These are phyloP conservation scores for Debaryomyces nepalensis DNA, from an alignment of 1,139 yeast genomes.

Conservation along the genomic window DNA sequence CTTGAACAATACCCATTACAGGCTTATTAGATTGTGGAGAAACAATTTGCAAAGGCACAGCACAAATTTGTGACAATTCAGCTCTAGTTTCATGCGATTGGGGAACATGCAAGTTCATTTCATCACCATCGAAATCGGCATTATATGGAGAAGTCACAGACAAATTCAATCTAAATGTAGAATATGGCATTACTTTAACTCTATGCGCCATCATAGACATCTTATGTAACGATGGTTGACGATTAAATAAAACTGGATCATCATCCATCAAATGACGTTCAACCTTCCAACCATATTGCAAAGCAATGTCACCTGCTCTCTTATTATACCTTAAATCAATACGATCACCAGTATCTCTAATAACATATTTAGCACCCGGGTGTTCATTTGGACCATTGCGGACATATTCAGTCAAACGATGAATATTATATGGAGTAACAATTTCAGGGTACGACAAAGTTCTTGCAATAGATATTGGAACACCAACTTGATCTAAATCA, in stretches of 20 bases:
- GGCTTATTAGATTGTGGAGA: constrained; percentile 99
- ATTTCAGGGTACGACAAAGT: constrained; percentile 96
- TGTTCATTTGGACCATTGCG: constrained; percentile 99
- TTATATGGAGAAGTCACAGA: constrained; percentile 98
- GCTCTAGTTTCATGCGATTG: constrained; percentile 98
- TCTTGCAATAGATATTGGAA: constrained; percentile 94
- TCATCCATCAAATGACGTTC: constrained; percentile 97
- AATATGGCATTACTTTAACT: constrained; percentile 98
- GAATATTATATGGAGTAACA: constrained; percentile 96
- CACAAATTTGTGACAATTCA: constrained; percentile 91
- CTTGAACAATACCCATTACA: constrained; percentile 99
- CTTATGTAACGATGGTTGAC: constrained; percentile 98
- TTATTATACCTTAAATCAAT: constrained; percentile 95
- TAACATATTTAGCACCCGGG: constrained; percentile 98
- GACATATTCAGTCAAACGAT: constrained; percentile 86
- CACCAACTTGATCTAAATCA: constrained; percentile 98
- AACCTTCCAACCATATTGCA: constrained; percentile 98
- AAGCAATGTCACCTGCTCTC: constrained; percentile 96
- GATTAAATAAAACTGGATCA: constrained; percentile 96
- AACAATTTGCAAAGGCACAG: constrained; percentile 96
- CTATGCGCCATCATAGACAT: constrained; percentile 99
- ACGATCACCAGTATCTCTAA: constrained; percentile 98
- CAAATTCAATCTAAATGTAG: constrained; percentile 93
- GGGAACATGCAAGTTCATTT: constrained; percentile 99
- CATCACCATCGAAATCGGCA: constrained; percentile 99